Evolutionary conservation across 345 rosid species (phyloP).

Genomic region (Ceriops tagal): DNA sequence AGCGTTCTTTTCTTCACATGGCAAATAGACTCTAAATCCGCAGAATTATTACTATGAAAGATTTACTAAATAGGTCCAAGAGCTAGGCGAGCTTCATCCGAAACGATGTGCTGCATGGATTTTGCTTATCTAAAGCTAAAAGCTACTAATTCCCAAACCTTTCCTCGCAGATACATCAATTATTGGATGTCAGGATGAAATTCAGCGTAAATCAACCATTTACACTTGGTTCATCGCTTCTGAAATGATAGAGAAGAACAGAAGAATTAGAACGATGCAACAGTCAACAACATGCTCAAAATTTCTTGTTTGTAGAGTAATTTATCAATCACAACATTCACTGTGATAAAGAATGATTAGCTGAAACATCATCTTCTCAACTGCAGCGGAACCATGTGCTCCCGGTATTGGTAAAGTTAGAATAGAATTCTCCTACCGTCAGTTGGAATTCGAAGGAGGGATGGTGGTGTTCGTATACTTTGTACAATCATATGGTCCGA

Average conservation of each 20-base stretch:
- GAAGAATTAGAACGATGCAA: too few relatives aligned
- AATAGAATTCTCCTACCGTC: not conserved
- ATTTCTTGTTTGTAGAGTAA: not conserved
- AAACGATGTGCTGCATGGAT: too few relatives aligned
- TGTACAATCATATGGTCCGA: conserved; percentile 96
- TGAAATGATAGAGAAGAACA: not conserved
- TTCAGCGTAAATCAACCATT: not conserved
- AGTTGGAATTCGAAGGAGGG: conserved; percentile 10
- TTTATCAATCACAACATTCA: not conserved
- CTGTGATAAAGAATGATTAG: conserved; percentile 17
- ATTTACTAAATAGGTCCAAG: too few relatives aligned
- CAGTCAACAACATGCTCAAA: not conserved
- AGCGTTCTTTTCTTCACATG: too few relatives aligned
- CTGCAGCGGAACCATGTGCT: not conserved
- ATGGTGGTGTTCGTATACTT: conserved; percentile 49
- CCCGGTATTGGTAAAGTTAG: not conserved
- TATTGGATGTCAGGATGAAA: not conserved
- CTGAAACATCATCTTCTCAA: not conserved
- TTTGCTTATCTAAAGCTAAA: too few relatives aligned
- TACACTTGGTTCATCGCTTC: not conserved
- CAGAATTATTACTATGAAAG: too few relatives aligned
- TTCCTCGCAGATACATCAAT: too few relatives aligned
- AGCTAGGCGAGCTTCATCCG: too few relatives aligned
- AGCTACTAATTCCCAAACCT: too few relatives aligned
- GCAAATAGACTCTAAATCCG: too few relatives aligned